Evolutionary conservation across 2,329 filamentous ascomycete genomes (phyloP), one percentile per base, ranked within the genome.

Genomic region (Periconia digitata): DNA sequence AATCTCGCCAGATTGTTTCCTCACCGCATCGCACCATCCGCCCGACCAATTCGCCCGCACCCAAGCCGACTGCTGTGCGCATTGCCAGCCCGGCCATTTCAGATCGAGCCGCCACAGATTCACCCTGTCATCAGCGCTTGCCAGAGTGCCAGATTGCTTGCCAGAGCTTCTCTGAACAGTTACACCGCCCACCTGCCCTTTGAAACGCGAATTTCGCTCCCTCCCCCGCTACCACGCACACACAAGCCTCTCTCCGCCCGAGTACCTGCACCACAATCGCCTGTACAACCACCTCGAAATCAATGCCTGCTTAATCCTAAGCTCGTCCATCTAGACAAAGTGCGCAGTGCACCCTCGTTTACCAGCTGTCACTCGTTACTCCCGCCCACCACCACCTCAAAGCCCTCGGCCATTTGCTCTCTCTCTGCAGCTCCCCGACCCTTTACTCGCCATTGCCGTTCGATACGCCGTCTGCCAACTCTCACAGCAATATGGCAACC

Each of bases 221-320:
- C 27, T 15, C 27, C 3, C 27, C 12, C 27, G n/a, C 27, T 15
- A 13, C 27, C 27, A 32, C 27, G n/a, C 27, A 32, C 8, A 27
- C 24, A 27, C 12, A 12, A 7, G 12, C 24, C 24, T 27, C 6
- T 12, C 27, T 10, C n/a, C 27, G 27, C 27, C 27, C 27, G 12
- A 32, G 3, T 32, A 32, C 27, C 37, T 22, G 34, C 34, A n/a
- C 34, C 37, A 39, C 18, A 6, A 17, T 39, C 17, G 12, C 16
- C 37, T 21, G 8, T 13, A 39, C 37, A 15, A 13, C 39, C 12
- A 12, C 20, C 15, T 24, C 12, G 27, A 22, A 38, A 38, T 32
- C 37, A 27, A 47, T 47, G 49, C 29, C 29, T 22, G 43, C 46
- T 32, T 40, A 41, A 44, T 44, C 18, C 40, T 49, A 52, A 27